Base-by-base conservation (phyloP, 2,329 filamentous ascomycete genomes). In the Tothia fuscella region DNA sequence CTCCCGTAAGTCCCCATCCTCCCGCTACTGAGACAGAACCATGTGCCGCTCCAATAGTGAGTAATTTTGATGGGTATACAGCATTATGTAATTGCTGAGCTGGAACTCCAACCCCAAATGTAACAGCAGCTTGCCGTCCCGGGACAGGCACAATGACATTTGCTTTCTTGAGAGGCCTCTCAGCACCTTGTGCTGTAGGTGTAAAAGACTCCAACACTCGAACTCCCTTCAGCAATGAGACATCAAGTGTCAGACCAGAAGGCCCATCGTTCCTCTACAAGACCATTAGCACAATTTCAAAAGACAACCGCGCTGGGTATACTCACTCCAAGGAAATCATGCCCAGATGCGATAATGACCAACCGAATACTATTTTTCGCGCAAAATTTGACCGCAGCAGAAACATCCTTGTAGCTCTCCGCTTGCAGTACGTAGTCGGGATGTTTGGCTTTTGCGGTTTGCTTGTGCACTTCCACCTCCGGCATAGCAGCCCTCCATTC, bases 1-100 rank as follows among this genome's bases (percentile, higher is more conserved):
- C 65, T 38, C 60, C 65, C n/a, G 26, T 29, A 9, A 9, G 26
- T 9, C 26, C 26, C 26, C 26, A 29, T 29, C 26, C 26, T n/a
- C 41, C 41, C 6, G 41, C 41, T 31, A 44, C 57, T 16, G 57
- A 59, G 16, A 63, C 60, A 10, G 6, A 6, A 25, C 41, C 41
- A 24, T 43, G 41, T 6, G 10, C 41, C 6, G 41, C 41, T 13
- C 37, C 36, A 9, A 43, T 43, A 9, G 36, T 42, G 25, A 43
- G 25, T 13, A 43, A 35, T 9, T 29, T 29, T 5, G 6, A 10
- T 14, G 35, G 6, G 21, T 20, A 7, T 14, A 41, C 9, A 19
- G 38, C 38, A 19, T 41, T 38, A 20, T 41, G 7, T 6, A 41
- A 19, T 10, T 9, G 10, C 13, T 41, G 28, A 10, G 24, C 17